Evolutionary conservation across 1,139 yeast species (phyloP), one percentile per base, ranked within the genome.

Genomic region (Nematodospora anomalae): DNA sequence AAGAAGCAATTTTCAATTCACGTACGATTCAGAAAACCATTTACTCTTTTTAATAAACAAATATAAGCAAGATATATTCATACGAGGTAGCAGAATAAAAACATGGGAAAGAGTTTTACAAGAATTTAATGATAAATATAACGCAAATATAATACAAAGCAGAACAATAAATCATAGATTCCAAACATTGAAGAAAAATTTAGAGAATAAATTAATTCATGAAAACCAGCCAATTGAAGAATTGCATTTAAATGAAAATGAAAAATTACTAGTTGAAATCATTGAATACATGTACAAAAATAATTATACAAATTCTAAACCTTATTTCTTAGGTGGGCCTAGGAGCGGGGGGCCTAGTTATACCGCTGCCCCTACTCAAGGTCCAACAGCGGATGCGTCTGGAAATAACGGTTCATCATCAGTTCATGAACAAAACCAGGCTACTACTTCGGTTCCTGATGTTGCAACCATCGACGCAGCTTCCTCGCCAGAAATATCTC

Each of bases 81-180:
- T 57, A n/a, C 40, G 65, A 30, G 67, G 67, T 2, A 49, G 53
- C 26, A 56, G 60, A 15, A 46, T 59, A 28, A 58, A 52, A 39
- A 60, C 63, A 1, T 61, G 67, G 67, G 55, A 53, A 16, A 36
- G 41, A 6, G 54, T 61, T 7, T 47, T 60, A 15, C 41, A 41
- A 13, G 55, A 57, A 31, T 60, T 60, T 37, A 61, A 61, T 38
- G 40, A 42, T 4, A 40, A 41, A 13, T 46, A 48, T 31, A 40
- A 51, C 18, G 36, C 58, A 23, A 47, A 45, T 12, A 54, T 60
- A 12, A 40, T 58, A 3, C 66, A 60, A 40, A 50, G 60, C n/a
- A 34, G 66, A 29, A 61, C 66, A 6, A 49, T 61, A 31, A 60
- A 54, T 35, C 61, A 60, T 32, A 47, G 66, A 20, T 61, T 58